phyloP scores from a whole-genome alignment of 768 basidiomycete genomes.

The Arthromyces matolae region DNA sequence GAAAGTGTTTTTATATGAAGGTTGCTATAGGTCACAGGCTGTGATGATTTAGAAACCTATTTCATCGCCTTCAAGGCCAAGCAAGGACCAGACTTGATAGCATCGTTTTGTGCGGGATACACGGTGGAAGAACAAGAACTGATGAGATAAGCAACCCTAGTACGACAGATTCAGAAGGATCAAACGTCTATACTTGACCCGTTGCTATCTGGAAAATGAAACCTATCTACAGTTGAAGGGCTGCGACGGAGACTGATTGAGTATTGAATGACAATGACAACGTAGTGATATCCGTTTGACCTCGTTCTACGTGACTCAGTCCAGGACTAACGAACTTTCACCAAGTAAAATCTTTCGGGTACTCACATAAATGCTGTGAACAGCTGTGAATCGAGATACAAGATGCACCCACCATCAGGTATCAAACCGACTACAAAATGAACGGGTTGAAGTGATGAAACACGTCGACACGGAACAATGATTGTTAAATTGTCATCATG shows the following conservation, averaged over 20 bases:
- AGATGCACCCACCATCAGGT: background rate
- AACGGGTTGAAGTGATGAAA: background rate
- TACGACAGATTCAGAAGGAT: background rate
- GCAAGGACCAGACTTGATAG: constrained; percentile 11
- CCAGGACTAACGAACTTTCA: no score
- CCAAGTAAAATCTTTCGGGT: no score
- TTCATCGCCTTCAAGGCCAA: constrained; percentile 13
- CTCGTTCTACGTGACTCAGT: no score
- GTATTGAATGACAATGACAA: no score
- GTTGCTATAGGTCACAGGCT: constrained; percentile 11
- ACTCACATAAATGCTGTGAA: no score
- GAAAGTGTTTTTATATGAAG: constrained; percentile 12
- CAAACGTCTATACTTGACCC: no score
- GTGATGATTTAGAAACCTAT: constrained; percentile 14
- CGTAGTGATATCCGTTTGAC: no score
- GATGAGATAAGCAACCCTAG: constrained; percentile 15
- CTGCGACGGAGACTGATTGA: background rate
- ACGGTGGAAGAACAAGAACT: constrained; percentile 1
- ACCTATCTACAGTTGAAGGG: background rate
- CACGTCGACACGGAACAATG: constrained; percentile 7
- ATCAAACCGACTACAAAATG: background rate
- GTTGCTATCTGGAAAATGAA: constrained; percentile 11
- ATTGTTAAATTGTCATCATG: background rate
- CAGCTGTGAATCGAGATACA: background rate
- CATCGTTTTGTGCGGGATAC: constrained; percentile 4